Evolutionary conservation across 345 rosid species (phyloP).

Genomic region (Geranium brycei): DNA sequence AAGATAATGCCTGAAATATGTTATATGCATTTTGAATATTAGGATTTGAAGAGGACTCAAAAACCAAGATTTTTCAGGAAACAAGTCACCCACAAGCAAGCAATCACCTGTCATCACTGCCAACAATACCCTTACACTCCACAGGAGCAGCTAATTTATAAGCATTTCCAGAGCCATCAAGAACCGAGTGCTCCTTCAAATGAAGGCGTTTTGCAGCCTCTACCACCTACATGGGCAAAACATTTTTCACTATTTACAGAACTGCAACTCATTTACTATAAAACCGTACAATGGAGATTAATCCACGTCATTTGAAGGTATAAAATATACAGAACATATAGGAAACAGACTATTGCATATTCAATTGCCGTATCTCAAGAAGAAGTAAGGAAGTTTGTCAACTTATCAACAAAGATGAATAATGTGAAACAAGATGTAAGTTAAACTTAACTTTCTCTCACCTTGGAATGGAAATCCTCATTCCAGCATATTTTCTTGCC

Average conservation of each 20-base stretch:
- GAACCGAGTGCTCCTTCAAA: conserved; percentile 80
- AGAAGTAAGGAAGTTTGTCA: neutral
- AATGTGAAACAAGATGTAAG: neutral
- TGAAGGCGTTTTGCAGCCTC: conserved; percentile 96
- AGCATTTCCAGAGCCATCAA: conserved; percentile 72
- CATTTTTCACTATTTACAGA: conserved; percentile 3
- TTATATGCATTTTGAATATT: too few relatives aligned
- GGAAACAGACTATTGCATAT: neutral
- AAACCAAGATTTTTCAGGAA: too few relatives aligned
- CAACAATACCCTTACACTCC: conserved; percentile 99
- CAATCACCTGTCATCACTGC: conserved; percentile 84
- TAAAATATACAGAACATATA: neutral
- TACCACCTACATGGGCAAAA: conserved; percentile 36
- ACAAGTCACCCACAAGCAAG: neutral
- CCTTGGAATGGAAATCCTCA: conserved; percentile 91
- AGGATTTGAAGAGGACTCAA: too few relatives aligned
- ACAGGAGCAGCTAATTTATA: conserved; percentile 94
- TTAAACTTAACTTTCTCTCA: conserved; percentile 15
- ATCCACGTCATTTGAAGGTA: neutral
- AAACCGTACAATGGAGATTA: neutral
- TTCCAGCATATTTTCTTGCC: conserved; percentile 99
- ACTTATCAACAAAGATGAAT: neutral
- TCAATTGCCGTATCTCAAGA: neutral
- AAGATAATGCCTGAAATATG: conserved; percentile 61
- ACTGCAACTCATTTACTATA: neutral